These are phyloP conservation scores for Telfairia occidentalis DNA, from an alignment of 331 rosid genomes.

Conservation along the genomic window DNA sequence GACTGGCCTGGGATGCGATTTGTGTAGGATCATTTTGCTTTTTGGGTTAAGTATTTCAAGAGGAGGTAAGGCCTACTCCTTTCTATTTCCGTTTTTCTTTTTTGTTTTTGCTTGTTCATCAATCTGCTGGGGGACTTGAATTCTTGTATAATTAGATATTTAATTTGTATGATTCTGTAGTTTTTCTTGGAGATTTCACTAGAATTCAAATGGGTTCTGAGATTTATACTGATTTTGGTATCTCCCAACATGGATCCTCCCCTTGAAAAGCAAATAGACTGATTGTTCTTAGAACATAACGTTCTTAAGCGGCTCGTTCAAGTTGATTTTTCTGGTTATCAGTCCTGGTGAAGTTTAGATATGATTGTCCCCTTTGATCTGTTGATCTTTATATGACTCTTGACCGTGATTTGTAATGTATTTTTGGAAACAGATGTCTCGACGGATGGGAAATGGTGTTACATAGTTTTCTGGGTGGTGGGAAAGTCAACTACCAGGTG, in stretches of 20 bases:
- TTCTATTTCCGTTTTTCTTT: background rate
- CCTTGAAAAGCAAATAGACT: background rate
- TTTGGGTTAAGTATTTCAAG: slow-evolving; percentile 46
- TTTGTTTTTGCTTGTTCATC: background rate
- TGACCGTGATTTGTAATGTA: background rate
- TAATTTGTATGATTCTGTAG: background rate
- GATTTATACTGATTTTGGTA: background rate
- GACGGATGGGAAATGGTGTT: slow-evolving; percentile 63
- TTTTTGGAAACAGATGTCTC: slow-evolving; percentile 25
- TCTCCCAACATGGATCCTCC: background rate
- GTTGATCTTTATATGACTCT: background rate
- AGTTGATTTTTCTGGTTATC: background rate
- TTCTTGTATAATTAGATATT: background rate
- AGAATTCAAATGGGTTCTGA: background rate
- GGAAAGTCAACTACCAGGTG: slow-evolving; percentile 38
- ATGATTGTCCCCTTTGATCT: background rate
- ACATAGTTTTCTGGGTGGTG: slow-evolving; percentile 40
- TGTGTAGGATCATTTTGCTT: slow-evolving; percentile 38
- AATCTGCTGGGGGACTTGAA: background rate
- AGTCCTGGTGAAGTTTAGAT: background rate
- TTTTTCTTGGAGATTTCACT: background rate
- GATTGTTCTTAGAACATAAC: background rate
- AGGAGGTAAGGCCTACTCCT: slow-evolving; percentile 30
- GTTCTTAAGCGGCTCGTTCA: background rate
- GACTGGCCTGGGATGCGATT: slow-evolving; percentile 47